Conservation (phyloP, 2,329 filamentous ascomycete genomes). For the Fusarium sp. region DNA sequence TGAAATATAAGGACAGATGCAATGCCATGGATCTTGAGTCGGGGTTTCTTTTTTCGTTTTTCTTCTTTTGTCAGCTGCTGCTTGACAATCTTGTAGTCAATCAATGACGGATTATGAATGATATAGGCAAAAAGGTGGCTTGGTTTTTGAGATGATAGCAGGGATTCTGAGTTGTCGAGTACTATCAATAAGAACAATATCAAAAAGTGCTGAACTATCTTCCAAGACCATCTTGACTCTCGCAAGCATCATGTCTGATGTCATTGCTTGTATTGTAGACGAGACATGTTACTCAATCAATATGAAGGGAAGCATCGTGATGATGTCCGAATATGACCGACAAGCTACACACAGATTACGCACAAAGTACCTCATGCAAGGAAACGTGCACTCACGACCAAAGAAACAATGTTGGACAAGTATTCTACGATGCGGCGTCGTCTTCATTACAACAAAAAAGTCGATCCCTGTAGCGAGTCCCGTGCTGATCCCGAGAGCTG, state of each 20-base stretch:
- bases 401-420: not conserved
- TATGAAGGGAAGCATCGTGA: not conserved
- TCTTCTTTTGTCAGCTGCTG: slow-evolving; percentile 1
- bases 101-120: slow-evolving; percentile 26
- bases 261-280: not conserved
- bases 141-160: not conserved
- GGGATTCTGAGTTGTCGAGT: not conserved
- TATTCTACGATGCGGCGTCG: not conserved
- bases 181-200: slow-evolving; percentile 5
- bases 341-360: not conserved
- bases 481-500: not conserved
- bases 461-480: not conserved
- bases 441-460: not conserved
- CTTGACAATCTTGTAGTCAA: slow-evolving; percentile 1
- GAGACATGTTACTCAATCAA: not conserved
- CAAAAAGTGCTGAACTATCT: not conserved
- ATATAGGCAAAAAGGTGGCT: slow-evolving; percentile 21
- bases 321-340: not conserved
- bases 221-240: not conserved
- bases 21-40: not conserved
- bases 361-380: not conserved
- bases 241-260: not conserved
- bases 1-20: not conserved
- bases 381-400: not conserved
- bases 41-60: not conserved